Percentiles rank a stretch among this genome's conserved stretches.
phyloP scores from a whole-genome alignment of 2,329 filamentous ascomycete species.

The Aspergillus ochraceus region DNA sequence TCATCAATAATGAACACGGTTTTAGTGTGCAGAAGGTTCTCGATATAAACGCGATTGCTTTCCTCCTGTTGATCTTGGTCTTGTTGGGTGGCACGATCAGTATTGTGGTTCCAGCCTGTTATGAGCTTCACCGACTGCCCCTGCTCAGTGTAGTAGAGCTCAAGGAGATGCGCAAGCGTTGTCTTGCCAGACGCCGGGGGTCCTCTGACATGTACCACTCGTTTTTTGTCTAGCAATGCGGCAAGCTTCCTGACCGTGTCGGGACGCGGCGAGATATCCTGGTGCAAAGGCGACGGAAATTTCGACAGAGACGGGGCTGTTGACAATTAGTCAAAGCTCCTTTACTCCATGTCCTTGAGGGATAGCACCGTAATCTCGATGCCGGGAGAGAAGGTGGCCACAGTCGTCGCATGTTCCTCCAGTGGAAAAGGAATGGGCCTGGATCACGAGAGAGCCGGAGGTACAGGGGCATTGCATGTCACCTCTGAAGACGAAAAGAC shows the following conservation, averaged over 20 bases:
- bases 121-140: not conserved
- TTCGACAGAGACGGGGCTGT: not conserved
- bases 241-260: slow-evolving; percentile 5
- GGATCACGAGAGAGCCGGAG: not conserved
- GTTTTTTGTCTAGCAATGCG: slow-evolving; percentile 5
- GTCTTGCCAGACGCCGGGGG: slow-evolving; percentile 12
- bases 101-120: not conserved
- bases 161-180: slow-evolving; percentile 9
- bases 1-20: slow-evolving; percentile 12
- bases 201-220: slow-evolving; percentile 7
- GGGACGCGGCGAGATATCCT: not conserved
- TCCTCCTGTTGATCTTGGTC: not conserved
- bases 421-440: not conserved
- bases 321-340: not conserved
- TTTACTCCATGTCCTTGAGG: not conserved
- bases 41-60: not conserved
- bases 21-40: slow-evolving; percentile 1
- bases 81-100: not conserved
- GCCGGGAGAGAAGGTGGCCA: not conserved
- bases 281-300: not conserved
- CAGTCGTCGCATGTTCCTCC: not conserved
- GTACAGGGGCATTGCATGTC: not conserved
- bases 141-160: slow-evolving; percentile 1
- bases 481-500: not conserved
- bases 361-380: not conserved